Evolutionary conservation across 257 asterid species (phyloP).

Genomic region (Ajuga chamaepitys): DNA sequence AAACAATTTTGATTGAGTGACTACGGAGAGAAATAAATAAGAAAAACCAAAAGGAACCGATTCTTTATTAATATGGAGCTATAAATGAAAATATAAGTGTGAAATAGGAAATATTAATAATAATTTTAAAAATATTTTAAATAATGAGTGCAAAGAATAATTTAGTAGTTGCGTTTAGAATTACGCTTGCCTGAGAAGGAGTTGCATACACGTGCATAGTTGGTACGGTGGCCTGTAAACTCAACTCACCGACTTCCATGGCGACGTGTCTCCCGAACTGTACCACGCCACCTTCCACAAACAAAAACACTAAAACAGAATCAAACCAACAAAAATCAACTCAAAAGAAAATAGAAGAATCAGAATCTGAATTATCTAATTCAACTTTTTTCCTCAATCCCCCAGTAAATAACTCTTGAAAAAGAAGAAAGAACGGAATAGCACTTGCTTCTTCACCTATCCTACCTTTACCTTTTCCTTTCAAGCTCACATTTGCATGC

Average conservation of each 20-base stretch:
- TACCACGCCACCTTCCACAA: background rate
- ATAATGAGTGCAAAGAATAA: no score
- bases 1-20: no score
- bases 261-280: constrained; percentile 9
- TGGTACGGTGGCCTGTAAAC: constrained; percentile 28
- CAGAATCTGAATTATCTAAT: constrained; percentile 19
- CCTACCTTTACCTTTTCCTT: constrained; percentile 1
- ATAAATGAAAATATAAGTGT: no score
- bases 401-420: background rate
- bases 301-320: background rate
- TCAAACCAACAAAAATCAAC: background rate
- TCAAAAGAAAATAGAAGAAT: background rate
- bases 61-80: no score
- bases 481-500: constrained; percentile 25
- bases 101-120: no score
- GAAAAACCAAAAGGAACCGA: no score
- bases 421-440: background rate
- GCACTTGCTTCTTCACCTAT: background rate
- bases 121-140: no score
- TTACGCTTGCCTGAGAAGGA: no score
- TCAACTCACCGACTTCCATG: constrained; percentile 5
- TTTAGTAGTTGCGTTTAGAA: no score
- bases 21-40: no score
- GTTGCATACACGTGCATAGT: constrained; percentile 11
- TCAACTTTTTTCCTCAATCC: background rate